Conservation (phyloP, 2,329 filamentous ascomycete species). For the Rhynchosporium agropyri region DNA sequence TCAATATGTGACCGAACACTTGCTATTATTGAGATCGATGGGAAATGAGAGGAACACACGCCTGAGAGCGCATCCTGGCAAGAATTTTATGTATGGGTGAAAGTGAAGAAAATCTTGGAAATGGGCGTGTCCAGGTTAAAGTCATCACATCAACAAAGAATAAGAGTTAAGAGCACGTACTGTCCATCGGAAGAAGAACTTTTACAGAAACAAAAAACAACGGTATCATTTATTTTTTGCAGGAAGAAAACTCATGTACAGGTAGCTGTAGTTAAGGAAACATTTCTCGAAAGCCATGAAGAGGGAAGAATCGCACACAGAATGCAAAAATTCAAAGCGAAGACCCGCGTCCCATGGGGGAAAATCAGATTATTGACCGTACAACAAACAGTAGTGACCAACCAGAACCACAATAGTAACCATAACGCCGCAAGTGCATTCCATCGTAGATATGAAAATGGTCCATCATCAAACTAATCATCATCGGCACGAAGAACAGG, state of each 20-base stretch:
- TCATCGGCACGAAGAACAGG: slow-evolving; percentile 33
- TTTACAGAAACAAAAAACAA: neutral
- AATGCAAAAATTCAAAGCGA: slow-evolving; percentile 13
- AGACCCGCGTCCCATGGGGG: slow-evolving; percentile 7
- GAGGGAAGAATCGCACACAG: slow-evolving; percentile 6
- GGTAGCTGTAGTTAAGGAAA: slow-evolving; percentile 8
- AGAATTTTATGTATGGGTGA: no score
- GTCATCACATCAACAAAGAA: no score
- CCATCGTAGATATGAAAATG: slow-evolving; percentile 6
- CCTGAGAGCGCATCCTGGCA: no score
- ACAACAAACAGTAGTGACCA: neutral
- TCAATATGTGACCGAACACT: no score
- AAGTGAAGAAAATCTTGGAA: no score
- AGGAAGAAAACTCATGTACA: slow-evolving; percentile 11
- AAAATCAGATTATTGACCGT: neutral
- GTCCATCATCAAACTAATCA: slow-evolving; percentile 25
- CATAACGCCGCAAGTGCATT: slow-evolving; percentile 9
- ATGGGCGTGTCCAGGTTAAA: no score
- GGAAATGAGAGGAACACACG: no score
- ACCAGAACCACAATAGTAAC: neutral
- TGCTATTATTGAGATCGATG: no score
- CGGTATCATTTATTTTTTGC: neutral
- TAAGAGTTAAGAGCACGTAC: no score
- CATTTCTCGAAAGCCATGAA: slow-evolving; percentile 11
- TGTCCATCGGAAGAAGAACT: no score